A percentile compares a stretch with the other conserved stretches of the same genome.
phyloP scores from a whole-genome alignment of 2,329 filamentous ascomycete species.

The Pseudogymnoascus sp. region DNA sequence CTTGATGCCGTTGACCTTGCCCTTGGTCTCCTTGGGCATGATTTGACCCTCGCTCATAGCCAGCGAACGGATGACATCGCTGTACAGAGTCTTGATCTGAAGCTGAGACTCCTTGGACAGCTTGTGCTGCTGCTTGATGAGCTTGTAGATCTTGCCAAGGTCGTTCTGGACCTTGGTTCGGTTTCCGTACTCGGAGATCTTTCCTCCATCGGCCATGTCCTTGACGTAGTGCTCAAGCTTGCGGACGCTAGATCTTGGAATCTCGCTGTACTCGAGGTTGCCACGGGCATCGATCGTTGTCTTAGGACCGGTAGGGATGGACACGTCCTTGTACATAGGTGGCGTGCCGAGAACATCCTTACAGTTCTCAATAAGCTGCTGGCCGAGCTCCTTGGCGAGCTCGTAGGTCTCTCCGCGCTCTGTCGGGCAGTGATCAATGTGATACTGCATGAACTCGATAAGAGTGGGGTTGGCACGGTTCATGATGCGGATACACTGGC shows the following conservation, averaged over 20 bases:
- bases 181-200: slow-evolving; percentile 97
- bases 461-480: slow-evolving; percentile 94
- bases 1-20: slow-evolving; percentile 44
- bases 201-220: slow-evolving; percentile 97
- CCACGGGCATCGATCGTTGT: slow-evolving; percentile 89
- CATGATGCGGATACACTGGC: slow-evolving; percentile 98
- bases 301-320: slow-evolving; percentile 80
- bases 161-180: slow-evolving; percentile 97
- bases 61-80: slow-evolving; percentile 85
- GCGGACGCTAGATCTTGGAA: slow-evolving; percentile 76
- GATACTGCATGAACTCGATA: slow-evolving; percentile 98
- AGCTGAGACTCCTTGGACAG: slow-evolving; percentile 92
- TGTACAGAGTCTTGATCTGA: slow-evolving; percentile 92
- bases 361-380: slow-evolving; percentile 95
- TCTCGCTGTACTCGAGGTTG: slow-evolving; percentile 86
- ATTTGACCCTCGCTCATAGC: slow-evolving; percentile 99
- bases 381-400: slow-evolving; percentile 89
- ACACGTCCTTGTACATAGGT: slow-evolving; percentile 94
- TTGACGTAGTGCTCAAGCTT: slow-evolving; percentile 98
- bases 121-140: slow-evolving; percentile 97
- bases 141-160: slow-evolving; percentile 88
- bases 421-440: slow-evolving; percentile 97
- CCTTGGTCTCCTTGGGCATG: slow-evolving; percentile 72
- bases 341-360: slow-evolving; percentile 77
- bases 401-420: slow-evolving; percentile 96